Percentiles rank a stretch among this genome's conserved stretches.
Evolutionary conservation across 1,284 basidiomycete species (phyloP).

Genomic region (Phellopilus nigrolimitatus): DNA sequence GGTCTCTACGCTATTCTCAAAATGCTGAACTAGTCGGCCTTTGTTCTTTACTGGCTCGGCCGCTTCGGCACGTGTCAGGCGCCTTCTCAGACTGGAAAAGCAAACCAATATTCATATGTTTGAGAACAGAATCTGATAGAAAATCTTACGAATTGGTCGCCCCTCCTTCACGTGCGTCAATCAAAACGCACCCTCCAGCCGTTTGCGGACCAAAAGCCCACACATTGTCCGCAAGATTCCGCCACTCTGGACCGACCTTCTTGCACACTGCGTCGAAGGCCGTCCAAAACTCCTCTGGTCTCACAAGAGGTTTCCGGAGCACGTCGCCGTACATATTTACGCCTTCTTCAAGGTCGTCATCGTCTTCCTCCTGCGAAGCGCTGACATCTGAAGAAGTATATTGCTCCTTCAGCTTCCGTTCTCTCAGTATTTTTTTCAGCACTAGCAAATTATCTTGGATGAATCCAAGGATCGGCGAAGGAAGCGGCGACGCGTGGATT

Average conservation of each 20-base stretch:
- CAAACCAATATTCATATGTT: constrained; percentile 16
- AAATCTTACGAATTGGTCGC: constrained; percentile 50
- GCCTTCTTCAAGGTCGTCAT: constrained; percentile 32
- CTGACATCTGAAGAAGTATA: constrained; percentile 23
- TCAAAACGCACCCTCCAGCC: constrained; percentile 82
- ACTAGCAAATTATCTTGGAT: constrained; percentile 68
- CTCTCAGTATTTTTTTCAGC: constrained; percentile 50
- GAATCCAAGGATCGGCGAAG: constrained; percentile 63
- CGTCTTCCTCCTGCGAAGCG: constrained; percentile 29
- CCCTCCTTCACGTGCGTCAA: constrained; percentile 59
- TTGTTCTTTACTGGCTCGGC: constrained; percentile 30
- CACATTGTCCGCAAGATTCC: constrained; percentile 63
- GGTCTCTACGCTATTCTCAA: constrained; percentile 82
- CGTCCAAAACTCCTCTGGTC: constrained; percentile 79
- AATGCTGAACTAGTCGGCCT: constrained; percentile 44
- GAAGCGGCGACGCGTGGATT: constrained; percentile 80
- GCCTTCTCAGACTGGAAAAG: constrained; percentile 23
- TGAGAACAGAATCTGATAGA: constrained; percentile 16
- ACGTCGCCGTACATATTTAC: constrained; percentile 56
- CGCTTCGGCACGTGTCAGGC: constrained; percentile 25
- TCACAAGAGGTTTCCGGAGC: constrained; percentile 56
- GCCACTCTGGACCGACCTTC: constrained; percentile 80
- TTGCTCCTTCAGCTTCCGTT: constrained; percentile 36
- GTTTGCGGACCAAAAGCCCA: constrained; percentile 92
- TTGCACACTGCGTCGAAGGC: constrained; percentile 62